Conservation (phyloP, 2,329 filamentous ascomycete species). For the Penicillium janthinellum region DNA sequence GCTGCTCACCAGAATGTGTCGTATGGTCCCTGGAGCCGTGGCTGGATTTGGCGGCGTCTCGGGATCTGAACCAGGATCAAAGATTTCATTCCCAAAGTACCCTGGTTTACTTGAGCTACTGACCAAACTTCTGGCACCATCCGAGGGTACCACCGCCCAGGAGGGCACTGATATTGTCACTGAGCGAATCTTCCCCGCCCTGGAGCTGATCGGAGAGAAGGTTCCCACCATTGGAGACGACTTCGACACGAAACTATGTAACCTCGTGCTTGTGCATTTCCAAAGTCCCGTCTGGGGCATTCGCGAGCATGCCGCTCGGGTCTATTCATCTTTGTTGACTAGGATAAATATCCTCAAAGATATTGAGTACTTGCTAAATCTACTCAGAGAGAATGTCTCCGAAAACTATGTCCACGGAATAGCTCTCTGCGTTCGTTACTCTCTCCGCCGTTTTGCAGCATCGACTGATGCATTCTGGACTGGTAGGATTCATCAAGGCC, state of each 20-base stretch:
- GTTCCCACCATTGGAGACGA: constrained; percentile 38
- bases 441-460: constrained; percentile 39
- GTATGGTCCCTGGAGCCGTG: constrained; percentile 41
- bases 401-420: constrained; percentile 48
- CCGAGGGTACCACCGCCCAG: constrained; percentile 20
- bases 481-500: constrained; percentile 26
- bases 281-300: constrained; percentile 49
- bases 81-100: constrained; percentile 46
- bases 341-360: constrained; percentile 35
- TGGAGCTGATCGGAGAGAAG: constrained; percentile 50
- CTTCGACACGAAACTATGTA: constrained; percentile 36
- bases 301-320: constrained; percentile 49
- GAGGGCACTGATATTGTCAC: constrained; percentile 40
- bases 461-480: constrained; percentile 38
- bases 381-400: constrained; percentile 16
- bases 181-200: constrained; percentile 48
- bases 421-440: constrained; percentile 42
- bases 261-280: constrained; percentile 41
- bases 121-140: constrained; percentile 36
- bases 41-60: constrained; percentile 51
- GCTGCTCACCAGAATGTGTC: constrained; percentile 68
- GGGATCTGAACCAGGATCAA: constrained; percentile 48
- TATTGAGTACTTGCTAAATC: constrained; percentile 29
- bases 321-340: constrained; percentile 43
- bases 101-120: constrained; percentile 41